These are phyloP conservation scores for Stemphylium lycopersici DNA, from an alignment of 2,329 filamentous ascomycete species.

Conservation along the genomic window DNA sequence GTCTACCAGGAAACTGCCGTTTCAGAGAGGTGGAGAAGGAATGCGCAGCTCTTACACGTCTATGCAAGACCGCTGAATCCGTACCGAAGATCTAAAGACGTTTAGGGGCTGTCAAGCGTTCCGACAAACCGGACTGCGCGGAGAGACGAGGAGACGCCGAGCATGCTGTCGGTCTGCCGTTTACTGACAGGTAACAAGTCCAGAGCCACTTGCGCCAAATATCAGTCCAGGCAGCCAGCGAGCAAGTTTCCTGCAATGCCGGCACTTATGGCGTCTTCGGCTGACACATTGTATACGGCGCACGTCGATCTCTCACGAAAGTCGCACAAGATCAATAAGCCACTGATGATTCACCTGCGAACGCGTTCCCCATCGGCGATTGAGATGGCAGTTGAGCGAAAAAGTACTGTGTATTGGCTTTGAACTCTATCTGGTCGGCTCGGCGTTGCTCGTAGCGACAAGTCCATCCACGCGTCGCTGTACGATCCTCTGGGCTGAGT, in stretches of 20 bases:
- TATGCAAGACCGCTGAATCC: slow-evolving; percentile 18
- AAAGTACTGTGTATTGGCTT: slow-evolving; percentile 1
- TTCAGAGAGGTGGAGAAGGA: slow-evolving; percentile 29
- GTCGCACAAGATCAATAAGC: slow-evolving; percentile 11
- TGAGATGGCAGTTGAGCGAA: background rate
- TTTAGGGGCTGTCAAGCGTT: slow-evolving; percentile 18
- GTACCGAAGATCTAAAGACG: slow-evolving; percentile 13
- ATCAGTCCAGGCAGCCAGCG: no score
- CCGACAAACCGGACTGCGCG: slow-evolving; percentile 36
- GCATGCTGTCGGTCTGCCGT: slow-evolving; percentile 21
- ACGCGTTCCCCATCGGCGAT: background rate
- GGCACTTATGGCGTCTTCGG: background rate
- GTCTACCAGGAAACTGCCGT: slow-evolving; percentile 15
- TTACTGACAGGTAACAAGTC: slow-evolving; percentile 28
- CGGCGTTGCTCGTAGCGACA: background rate
- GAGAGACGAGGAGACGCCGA: slow-evolving; percentile 33
- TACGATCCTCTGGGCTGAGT: background rate
- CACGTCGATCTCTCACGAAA: background rate
- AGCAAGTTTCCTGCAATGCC: no score
- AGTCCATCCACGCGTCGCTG: slow-evolving; percentile 5
- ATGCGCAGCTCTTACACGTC: slow-evolving; percentile 23
- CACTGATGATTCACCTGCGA: background rate
- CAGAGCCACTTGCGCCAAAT: slow-evolving; percentile 1
- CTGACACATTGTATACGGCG: background rate
- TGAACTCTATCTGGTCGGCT: slow-evolving; percentile 16